Conservation (phyloP, 2,329 filamentous ascomycete genomes). For the Stagonosporopsis vannaccii region DNA sequence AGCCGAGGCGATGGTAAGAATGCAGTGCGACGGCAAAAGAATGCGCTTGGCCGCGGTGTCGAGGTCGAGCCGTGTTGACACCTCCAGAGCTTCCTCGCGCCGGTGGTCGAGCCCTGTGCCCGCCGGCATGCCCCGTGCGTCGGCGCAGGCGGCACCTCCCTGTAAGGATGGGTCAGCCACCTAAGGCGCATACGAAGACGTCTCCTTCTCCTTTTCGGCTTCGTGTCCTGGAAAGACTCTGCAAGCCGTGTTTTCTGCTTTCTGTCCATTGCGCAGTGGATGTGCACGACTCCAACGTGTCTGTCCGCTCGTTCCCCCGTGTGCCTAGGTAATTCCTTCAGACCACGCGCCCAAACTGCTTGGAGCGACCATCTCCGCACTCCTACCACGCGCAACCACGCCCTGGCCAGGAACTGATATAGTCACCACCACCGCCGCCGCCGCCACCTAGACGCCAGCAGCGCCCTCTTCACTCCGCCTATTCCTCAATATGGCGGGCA, state of each 20-base stretch:
- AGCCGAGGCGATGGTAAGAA: background rate
- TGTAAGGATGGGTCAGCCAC: constrained; percentile 22
- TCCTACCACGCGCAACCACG: constrained; percentile 1
- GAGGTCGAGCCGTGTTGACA: constrained; percentile 1
- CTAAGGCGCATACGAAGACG: constrained; percentile 18
- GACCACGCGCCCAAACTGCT: background rate
- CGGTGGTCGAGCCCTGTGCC: background rate
- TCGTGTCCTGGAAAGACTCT: constrained; percentile 11
- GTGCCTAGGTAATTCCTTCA: background rate
- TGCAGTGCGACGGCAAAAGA: background rate
- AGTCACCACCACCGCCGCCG: background rate
- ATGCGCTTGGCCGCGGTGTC: constrained; percentile 4
- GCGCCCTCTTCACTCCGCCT: constrained; percentile 22
- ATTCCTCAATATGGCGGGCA: constrained; percentile 69
- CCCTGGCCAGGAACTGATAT: constrained; percentile 19
- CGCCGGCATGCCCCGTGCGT: background rate
- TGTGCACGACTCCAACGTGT: constrained; percentile 8
- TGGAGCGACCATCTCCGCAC: constrained; percentile 16
- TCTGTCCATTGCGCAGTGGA: background rate
- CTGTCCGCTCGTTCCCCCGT: constrained; percentile 12
- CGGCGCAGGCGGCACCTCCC: background rate
- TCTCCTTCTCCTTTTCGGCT: constrained; percentile 23
- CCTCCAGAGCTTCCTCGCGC: background rate
- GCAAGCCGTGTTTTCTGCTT: background rate
- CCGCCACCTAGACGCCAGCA: constrained; percentile 4